Evolutionary conservation across 164 flowering plant species (phyloP).

Genomic region (Vitis riparia): DNA sequence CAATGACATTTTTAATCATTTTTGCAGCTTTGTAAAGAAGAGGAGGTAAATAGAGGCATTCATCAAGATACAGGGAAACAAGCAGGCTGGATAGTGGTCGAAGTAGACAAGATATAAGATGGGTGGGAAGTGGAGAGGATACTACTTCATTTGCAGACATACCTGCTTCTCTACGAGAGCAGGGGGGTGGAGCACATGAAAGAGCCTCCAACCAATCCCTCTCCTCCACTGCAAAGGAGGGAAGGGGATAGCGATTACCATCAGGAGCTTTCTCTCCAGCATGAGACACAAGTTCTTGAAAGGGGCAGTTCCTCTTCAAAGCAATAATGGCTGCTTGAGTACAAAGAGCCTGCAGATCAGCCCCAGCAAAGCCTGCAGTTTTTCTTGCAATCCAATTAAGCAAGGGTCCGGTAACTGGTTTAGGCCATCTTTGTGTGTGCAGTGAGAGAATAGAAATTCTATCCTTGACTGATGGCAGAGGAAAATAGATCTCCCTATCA

Average conservation of each 20-base stretch:
- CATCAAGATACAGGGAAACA: slow-evolving; percentile 74
- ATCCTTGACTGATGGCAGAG: slow-evolving; percentile 85
- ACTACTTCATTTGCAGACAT: slow-evolving; percentile 73
- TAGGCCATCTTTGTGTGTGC: slow-evolving; percentile 91
- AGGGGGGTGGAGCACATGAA: slow-evolving; percentile 85
- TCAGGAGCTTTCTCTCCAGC: slow-evolving; percentile 41
- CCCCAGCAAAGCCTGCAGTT: slow-evolving; percentile 98
- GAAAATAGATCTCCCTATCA: slow-evolving; percentile 97
- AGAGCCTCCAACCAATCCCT: slow-evolving; percentile 95
- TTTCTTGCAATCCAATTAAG: slow-evolving; percentile 68
- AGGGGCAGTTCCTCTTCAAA: slow-evolving; percentile 77
- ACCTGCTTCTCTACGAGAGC: slow-evolving; percentile 94
- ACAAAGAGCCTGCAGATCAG: slow-evolving; percentile 97
- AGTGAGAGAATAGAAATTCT: slow-evolving; percentile 89
- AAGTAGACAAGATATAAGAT: slow-evolving; percentile 75
- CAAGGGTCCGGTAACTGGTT: slow-evolving; percentile 70
- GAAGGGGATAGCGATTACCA: slow-evolving; percentile 56
- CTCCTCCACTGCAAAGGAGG: slow-evolving; percentile 79
- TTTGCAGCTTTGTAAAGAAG: slow-evolving; percentile 56
- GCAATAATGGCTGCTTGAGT: slow-evolving; percentile 92
- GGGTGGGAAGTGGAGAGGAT: slow-evolving; percentile 67
- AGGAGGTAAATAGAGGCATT: slow-evolving; percentile 68
- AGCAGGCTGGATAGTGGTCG: slow-evolving; percentile 67
- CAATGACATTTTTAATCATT: slow-evolving; percentile 43
- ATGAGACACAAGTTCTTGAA: slow-evolving; percentile 63